Evolutionary conservation across 345 rosid genomes (phyloP).

Genomic region (Pugionium cornutum): DNA sequence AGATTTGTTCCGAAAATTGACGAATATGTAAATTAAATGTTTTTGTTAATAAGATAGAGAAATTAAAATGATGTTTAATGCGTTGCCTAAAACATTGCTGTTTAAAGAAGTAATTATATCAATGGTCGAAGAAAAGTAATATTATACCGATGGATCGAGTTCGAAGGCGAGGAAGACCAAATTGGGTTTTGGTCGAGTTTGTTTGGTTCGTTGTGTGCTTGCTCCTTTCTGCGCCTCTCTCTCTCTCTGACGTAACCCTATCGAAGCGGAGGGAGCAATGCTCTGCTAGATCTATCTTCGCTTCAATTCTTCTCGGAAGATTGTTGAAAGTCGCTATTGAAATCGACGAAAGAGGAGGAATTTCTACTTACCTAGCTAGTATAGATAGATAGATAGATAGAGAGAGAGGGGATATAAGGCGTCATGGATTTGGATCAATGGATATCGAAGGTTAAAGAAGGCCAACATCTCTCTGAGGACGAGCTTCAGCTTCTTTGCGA

Average conservation of each 20-base stretch:
- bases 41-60: too few species aligned
- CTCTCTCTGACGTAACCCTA: constrained; percentile 28
- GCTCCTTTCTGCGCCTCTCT: neutral
- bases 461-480: constrained; percentile 91
- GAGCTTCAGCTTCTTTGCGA: constrained; percentile 99
- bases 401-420: neutral
- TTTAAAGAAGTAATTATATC: too few species aligned
- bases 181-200: constrained; percentile 32
- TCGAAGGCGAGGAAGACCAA: constrained; percentile 16
- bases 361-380: constrained; percentile 1
- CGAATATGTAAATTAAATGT: too few species aligned
- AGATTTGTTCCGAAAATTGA: too few species aligned
- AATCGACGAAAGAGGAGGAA: constrained; percentile 4
- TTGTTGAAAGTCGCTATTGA: constrained; percentile 15
- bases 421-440: constrained; percentile 98
- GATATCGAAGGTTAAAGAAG: constrained; percentile 95
- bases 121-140: too few species aligned
- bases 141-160: constrained; percentile 3
- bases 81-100: too few species aligned
- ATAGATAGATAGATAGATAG: neutral
- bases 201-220: neutral
- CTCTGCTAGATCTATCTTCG: constrained; percentile 36
- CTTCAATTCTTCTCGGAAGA: constrained; percentile 19
- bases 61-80: too few species aligned
- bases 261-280: constrained; percentile 36